Base-by-base conservation (phyloP, 2,329 filamentous ascomycete species). In the Thelonectria blattea region DNA sequence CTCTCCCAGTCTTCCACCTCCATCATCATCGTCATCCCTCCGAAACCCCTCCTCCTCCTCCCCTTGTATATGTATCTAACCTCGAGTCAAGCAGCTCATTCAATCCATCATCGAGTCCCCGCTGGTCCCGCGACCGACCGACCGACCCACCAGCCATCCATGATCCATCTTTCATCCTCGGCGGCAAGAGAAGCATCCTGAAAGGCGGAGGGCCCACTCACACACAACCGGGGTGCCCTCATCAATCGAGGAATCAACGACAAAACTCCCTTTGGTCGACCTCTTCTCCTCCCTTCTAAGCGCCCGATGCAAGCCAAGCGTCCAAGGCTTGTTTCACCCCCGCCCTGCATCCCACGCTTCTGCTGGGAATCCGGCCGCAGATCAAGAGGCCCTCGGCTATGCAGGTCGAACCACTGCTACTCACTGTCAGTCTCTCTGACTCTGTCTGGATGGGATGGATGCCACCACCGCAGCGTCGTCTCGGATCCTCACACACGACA, bases 351-450 rank as follows among this genome's bases (percentile, higher is more conserved):
- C 69, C 68, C 69, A 69, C 67, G 68, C 71, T 72, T 71, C 67
- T 72, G 74, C 72, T 74, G 67, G 67, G 62, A 67, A 61, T 63
- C 49, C 63, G 72, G 73, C 65, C 72, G 74, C 74, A 76, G 72
- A 73, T 72, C 66, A 64, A 70, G 72, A 71, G 73, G 64, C 74
- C 74, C 72, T 76, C 75, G 74, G 74, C 64, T 76, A 76, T 77
- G 75, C 75, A 76, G 68, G 71, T 70, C 70, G 70, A 71, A 69
- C 66, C 68, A 68, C 62, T 70, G 62, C 65, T 58, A 65, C 62
- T 62, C 22, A 24, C 3, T 24, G 22, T 24, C 22, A 24, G 37
- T 41, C 14, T 17, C 17, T 46, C 22, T 4, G 2, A 12, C 17
- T 18, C 14, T 20, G 8, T 22, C 42, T n/a, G n/a, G n/a, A n/a